A percentile compares a stretch with the other conserved stretches of the same genome.
phyloP scores from a whole-genome alignment of 768 basidiomycete species.

The Leccinum variicolor region DNA sequence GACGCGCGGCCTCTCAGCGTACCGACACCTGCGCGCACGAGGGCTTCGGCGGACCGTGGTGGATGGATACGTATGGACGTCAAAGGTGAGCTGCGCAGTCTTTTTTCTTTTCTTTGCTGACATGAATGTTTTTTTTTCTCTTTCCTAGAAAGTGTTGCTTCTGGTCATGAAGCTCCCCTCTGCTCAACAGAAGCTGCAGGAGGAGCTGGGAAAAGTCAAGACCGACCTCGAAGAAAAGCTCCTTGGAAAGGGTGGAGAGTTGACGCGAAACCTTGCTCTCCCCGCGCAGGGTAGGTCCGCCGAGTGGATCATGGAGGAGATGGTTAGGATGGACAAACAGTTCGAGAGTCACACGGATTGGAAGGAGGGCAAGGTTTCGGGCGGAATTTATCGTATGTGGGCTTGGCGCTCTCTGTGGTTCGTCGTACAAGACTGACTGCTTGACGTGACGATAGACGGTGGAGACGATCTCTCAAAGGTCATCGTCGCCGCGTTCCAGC shows the following conservation, averaged over 20 bases:
- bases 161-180: conserved; percentile 62
- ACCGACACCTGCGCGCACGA: conserved; percentile 36
- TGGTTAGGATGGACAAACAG: conserved; percentile 75
- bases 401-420: background rate
- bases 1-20: conserved; percentile 23
- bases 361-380: conserved; percentile 72
- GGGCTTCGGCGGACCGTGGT: conserved; percentile 28
- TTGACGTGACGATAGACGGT: conserved; percentile 53
- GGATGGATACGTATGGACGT: conserved; percentile 29
- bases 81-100: conserved; percentile 14
- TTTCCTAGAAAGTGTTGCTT: conserved; percentile 47
- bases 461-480: conserved; percentile 78
- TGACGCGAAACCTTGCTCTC: conserved; percentile 63
- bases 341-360: conserved; percentile 49
- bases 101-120: background rate
- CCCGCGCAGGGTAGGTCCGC: conserved; percentile 60
- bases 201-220: conserved; percentile 62
- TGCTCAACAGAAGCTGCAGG: conserved; percentile 53
- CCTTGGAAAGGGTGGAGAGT: conserved; percentile 57
- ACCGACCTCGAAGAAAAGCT: conserved; percentile 65
- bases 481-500: conserved; percentile 75
- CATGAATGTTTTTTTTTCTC: background rate
- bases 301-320: conserved; percentile 76
- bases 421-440: background rate
- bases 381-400: conserved; percentile 81